Evolutionary conservation across 345 rosid species (phyloP).

Genomic region (Noccaea bulbosa): DNA sequence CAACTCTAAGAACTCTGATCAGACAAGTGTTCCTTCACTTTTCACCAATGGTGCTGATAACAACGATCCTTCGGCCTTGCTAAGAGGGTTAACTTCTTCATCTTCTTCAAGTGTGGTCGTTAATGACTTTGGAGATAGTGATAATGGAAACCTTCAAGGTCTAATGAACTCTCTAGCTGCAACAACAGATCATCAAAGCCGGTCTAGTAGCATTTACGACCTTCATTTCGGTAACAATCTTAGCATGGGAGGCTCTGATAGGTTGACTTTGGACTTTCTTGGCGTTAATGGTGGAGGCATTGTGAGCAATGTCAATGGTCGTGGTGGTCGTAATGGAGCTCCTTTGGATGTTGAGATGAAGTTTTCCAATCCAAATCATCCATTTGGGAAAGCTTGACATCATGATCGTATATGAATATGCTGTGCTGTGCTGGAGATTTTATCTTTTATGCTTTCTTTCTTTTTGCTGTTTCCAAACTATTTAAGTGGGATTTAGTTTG

Average conservation of each 20-base stretch:
- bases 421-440: neutral
- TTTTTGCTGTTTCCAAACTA: constrained; percentile 20
- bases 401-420: constrained; percentile 11
- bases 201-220: constrained; percentile 44
- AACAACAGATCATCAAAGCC: constrained; percentile 34
- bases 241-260: constrained; percentile 49
- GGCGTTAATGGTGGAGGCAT: constrained; percentile 65
- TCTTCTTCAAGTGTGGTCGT: constrained; percentile 41
- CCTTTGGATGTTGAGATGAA: constrained; percentile 34
- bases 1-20: constrained; percentile 37
- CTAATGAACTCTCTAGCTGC: constrained; percentile 62
- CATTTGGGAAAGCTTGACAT: constrained; percentile 41
- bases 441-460: constrained; percentile 27
- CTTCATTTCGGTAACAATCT: constrained; percentile 33
- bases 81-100: constrained; percentile 61
- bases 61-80: constrained; percentile 52
- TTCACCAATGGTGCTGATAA: constrained; percentile 66
- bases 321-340: constrained; percentile 36
- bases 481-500: constrained; percentile 6
- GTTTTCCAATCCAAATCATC: constrained; percentile 39
- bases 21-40: constrained; percentile 65
- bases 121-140: constrained; percentile 44
- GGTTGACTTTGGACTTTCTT: constrained; percentile 74
- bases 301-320: constrained; percentile 46
- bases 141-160: constrained; percentile 62